phyloP scores from a whole-genome alignment of 2,329 filamentous ascomycete genomes.

The Monosporascus sp. region DNA sequence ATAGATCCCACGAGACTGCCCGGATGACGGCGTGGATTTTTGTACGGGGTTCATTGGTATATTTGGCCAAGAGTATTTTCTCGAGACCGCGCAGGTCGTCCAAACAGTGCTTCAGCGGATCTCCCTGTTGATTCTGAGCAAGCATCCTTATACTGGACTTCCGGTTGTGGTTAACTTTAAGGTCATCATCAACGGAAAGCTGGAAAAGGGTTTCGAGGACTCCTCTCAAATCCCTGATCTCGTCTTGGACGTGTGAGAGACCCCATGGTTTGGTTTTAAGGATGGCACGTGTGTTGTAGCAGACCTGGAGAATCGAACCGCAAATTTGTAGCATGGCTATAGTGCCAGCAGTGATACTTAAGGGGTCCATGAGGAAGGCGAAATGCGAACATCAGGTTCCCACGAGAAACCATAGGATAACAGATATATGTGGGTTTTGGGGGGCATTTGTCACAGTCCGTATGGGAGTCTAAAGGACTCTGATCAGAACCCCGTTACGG shows the following conservation, averaged over 20 bases:
- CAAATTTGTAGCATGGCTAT: constrained; percentile 2
- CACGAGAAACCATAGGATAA: too few relatives aligned
- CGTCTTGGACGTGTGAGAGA: constrained; percentile 3
- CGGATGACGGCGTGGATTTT: constrained; percentile 3
- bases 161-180: not conserved
- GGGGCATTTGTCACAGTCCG: too few relatives aligned
- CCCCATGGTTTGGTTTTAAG: constrained; percentile 3
- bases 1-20: constrained; percentile 1
- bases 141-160: not conserved
- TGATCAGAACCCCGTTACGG: too few relatives aligned
- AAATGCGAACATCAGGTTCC: too few relatives aligned
- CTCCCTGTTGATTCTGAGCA: constrained; percentile 2
- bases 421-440: too few relatives aligned
- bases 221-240: constrained; percentile 1
- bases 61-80: not conserved
- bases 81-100: not conserved
- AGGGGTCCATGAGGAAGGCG: constrained; percentile 3
- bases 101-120: constrained; percentile 1
- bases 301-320: constrained; percentile 3
- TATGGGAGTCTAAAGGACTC: too few relatives aligned
- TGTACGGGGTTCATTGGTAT: not conserved
- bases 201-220: constrained; percentile 3
- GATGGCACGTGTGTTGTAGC: constrained; percentile 5
- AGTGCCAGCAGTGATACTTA: constrained; percentile 1
- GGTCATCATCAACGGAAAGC: not conserved